These are phyloP conservation scores for Sporothrix mexicana DNA, from an alignment of 2,329 filamentous ascomycete genomes.

Conservation along the genomic window DNA sequence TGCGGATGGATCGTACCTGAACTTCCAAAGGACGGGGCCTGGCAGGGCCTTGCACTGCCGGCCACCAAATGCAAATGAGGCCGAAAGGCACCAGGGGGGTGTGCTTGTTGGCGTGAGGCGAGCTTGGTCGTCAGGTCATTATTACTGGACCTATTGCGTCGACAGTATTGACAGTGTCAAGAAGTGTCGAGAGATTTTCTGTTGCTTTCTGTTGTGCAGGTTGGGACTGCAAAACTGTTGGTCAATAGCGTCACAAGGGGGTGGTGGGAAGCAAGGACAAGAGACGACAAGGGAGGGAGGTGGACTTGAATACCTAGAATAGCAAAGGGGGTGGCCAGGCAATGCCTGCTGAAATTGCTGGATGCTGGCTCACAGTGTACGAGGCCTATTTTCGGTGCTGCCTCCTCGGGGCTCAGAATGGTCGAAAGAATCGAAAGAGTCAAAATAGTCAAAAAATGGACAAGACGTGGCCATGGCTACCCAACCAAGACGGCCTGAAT, in stretches of 20 bases:
- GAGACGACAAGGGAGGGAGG: slow-evolving; percentile 11
- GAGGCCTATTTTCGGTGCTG: neutral
- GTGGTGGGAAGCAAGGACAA: slow-evolving; percentile 11
- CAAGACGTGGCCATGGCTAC: neutral
- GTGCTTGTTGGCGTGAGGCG: neutral
- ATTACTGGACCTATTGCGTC: neutral
- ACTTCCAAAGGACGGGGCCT: neutral
- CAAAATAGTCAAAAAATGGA: neutral
- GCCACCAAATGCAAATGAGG: neutral
- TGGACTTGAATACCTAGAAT: neutral
- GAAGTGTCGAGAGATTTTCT: neutral
- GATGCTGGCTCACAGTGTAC: neutral
- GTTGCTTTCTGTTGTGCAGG: neutral
- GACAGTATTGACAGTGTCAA: neutral
- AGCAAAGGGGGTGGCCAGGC: neutral
- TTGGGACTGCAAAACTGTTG: slow-evolving; percentile 10
- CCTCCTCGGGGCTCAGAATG: neutral
- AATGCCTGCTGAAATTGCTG: neutral
- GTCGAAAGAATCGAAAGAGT: neutral
- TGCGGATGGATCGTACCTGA: slow-evolving; percentile 23
- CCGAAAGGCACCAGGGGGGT: neutral
- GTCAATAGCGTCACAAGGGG: neutral
- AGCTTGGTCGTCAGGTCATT: slow-evolving; percentile 4
- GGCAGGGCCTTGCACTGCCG: neutral
- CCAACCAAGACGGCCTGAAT: neutral